phyloP scores from a whole-genome alignment of 2,329 filamentous ascomycete species.

The Penicillium glabrum region DNA sequence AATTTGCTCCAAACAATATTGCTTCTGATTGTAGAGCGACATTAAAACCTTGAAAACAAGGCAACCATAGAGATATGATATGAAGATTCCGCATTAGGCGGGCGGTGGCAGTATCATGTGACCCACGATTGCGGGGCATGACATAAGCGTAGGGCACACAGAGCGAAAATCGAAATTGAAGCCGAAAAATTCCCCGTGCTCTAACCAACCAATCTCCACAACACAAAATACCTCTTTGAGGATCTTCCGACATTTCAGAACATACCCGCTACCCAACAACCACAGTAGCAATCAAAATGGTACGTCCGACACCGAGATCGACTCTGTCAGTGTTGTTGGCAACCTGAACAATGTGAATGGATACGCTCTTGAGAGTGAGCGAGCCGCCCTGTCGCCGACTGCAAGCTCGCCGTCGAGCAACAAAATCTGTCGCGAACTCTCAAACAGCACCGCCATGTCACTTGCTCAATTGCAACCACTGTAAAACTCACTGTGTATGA shows the following conservation, averaged over 20 bases:
- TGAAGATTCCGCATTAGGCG: not conserved
- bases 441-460: not conserved
- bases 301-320: conserved; percentile 26
- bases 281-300: conserved; percentile 44
- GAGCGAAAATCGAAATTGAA: conserved; percentile 29
- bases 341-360: conserved; percentile 9
- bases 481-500: not conserved
- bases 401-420: not conserved
- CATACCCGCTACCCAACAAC: conserved; percentile 26
- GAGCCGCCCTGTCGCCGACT: not conserved
- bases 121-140: not conserved
- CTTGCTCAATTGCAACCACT: conserved; percentile 1
- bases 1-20: conserved; percentile 3
- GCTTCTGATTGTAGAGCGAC: not conserved
- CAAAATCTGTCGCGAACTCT: not conserved
- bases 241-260: conserved; percentile 52
- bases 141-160: conserved; percentile 34
- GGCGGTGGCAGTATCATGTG: not conserved
- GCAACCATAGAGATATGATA: not conserved
- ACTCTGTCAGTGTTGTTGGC: not conserved
- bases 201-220: conserved; percentile 22
- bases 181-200: conserved; percentile 21
- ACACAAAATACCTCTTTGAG: conserved; percentile 49
- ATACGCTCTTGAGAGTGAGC: not conserved
- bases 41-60: not conserved